phyloP scores from a whole-genome alignment of 768 basidiomycete genomes.

The Macrolepiota fuliginosa region DNA sequence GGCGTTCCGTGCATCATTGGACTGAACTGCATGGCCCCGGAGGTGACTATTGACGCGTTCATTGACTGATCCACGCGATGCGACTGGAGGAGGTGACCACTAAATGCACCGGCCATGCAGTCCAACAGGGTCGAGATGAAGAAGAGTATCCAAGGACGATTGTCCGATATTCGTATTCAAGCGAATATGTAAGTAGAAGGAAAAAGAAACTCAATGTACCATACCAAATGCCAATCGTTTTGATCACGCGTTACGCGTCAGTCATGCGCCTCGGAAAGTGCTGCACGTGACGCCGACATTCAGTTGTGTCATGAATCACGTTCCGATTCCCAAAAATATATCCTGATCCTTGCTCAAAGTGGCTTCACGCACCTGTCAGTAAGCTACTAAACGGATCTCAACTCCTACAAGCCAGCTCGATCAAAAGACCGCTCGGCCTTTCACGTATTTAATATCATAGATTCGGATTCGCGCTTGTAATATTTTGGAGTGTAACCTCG shows the following conservation, averaged over 20 bases:
- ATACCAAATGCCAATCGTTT: neutral
- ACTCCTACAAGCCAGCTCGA: neutral
- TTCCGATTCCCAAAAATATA: too few relatives aligned
- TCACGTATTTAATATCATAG: neutral
- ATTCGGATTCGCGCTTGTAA: neutral
- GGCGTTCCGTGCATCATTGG: conserved; percentile 55
- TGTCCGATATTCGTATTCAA: conserved; percentile 2
- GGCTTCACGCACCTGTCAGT: neutral
- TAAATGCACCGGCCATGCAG: conserved; percentile 57
- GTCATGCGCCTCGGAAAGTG: neutral
- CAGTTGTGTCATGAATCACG: neutral
- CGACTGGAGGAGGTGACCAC: conserved; percentile 54
- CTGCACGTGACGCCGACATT: neutral
- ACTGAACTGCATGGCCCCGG: conserved; percentile 62
- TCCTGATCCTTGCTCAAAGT: too few relatives aligned
- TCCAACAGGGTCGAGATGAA: neutral
- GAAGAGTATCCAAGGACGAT: neutral
- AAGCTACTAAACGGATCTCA: neutral
- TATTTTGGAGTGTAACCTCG: conserved; percentile 6
- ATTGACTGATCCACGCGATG: conserved; percentile 35
- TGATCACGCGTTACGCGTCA: neutral
- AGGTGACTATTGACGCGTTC: conserved; percentile 36
- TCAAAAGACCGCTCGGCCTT: neutral
- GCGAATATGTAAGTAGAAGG: neutral
- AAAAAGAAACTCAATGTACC: neutral